Evolutionary conservation across 441 rosid genomes (phyloP).

Genomic region (Oxalis stricta): DNA sequence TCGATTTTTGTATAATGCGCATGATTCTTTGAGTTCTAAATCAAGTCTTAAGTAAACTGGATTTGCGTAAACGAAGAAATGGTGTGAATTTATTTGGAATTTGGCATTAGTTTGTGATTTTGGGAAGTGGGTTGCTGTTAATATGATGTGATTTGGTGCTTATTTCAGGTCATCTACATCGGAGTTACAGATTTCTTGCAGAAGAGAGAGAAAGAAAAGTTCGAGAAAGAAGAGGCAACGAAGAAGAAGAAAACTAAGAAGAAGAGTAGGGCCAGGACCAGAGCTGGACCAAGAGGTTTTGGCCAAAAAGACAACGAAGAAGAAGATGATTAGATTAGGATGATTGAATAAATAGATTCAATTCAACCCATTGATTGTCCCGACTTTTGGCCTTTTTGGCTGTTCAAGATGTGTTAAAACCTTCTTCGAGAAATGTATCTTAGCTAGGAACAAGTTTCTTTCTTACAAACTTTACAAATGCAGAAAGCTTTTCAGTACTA

Average conservation of each 20-base stretch:
- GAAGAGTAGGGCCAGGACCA: constrained; percentile 34
- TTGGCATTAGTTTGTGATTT: not conserved
- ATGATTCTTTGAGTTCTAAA: too few relatives aligned
- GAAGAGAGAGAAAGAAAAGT: constrained; percentile 65
- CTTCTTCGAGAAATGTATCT: too few relatives aligned
- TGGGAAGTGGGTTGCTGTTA: constrained; percentile 1
- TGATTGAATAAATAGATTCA: not conserved
- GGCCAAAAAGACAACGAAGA: constrained; percentile 52
- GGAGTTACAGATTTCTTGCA: constrained; percentile 62
- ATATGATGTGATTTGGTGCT: not conserved
- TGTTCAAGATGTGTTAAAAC: too few relatives aligned
- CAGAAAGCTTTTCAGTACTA: too few relatives aligned
- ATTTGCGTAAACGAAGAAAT: not conserved
- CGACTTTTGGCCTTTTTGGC: too few relatives aligned
- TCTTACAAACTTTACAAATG: too few relatives aligned
- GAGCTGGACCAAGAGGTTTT: constrained; percentile 66
- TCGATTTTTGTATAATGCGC: too few relatives aligned
- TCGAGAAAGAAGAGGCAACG: constrained; percentile 56
- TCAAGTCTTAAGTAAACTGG: too few relatives aligned
- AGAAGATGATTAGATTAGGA: constrained; percentile 15
- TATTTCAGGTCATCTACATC: constrained; percentile 51
- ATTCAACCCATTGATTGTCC: not conserved
- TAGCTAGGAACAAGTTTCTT: too few relatives aligned
- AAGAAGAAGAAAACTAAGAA: constrained; percentile 58
- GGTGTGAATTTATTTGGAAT: too few relatives aligned